Evolutionary conservation across 1,284 basidiomycete species (phyloP).

Genomic region (Ustilago hordei): DNA sequence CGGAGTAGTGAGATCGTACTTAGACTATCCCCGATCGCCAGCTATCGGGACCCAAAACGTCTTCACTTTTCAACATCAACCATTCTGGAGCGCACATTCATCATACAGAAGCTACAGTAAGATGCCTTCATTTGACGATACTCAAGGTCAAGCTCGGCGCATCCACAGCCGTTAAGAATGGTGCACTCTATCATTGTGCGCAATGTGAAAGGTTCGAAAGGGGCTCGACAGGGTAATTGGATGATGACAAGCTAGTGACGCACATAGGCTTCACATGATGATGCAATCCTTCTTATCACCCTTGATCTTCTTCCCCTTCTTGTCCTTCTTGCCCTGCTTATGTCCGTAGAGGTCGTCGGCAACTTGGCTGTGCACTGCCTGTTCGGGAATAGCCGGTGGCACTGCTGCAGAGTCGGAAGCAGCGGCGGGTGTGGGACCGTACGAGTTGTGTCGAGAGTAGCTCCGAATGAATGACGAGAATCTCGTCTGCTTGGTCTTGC

Average conservation of each 20-base stretch:
- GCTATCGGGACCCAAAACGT: no score
- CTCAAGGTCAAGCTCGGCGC: background rate
- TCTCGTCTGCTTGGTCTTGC: conserved; percentile 26
- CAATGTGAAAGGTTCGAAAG: background rate
- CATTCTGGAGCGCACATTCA: conserved; percentile 1
- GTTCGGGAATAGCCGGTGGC: background rate
- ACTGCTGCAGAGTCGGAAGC: background rate
- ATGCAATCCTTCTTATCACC: conserved; percentile 45
- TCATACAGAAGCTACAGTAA: background rate
- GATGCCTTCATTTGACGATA: background rate
- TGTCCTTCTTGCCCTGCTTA: conserved; percentile 22
- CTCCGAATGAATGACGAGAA: conserved; percentile 33
- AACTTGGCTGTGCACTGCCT: conserved; percentile 27
- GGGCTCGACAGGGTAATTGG: background rate
- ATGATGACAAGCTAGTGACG: background rate
- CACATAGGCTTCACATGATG: conserved; percentile 31
- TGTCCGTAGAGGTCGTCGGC: conserved; percentile 43
- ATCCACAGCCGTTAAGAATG: background rate
- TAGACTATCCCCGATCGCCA: no score
- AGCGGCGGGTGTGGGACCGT: background rate
- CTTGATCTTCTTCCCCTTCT: conserved; percentile 26
- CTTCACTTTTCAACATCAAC: background rate
- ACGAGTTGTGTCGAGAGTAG: conserved; percentile 5
- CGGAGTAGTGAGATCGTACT: no score
- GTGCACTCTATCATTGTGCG: background rate